Conservation (phyloP, 2,329 filamentous ascomycete genomes). For the Zopfia rhizophila region DNA sequence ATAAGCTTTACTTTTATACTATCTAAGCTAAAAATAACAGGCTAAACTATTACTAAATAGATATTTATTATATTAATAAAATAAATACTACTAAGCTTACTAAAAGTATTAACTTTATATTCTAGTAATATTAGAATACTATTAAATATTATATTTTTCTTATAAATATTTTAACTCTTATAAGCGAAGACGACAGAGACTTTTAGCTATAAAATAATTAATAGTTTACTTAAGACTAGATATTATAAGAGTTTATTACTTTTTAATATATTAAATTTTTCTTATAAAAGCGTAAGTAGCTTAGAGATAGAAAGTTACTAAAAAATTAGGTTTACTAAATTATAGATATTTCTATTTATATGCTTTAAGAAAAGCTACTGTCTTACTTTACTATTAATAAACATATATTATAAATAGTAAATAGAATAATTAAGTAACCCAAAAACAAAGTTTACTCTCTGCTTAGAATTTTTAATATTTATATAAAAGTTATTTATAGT, state of each 20-base stretch:
- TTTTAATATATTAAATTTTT: constrained; percentile 11
- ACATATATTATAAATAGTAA: constrained; percentile 13
- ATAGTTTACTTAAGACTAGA: too few species aligned
- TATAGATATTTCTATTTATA: constrained; percentile 5
- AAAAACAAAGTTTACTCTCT: constrained; percentile 17
- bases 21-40: constrained; percentile 10
- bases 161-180: constrained; percentile 21
- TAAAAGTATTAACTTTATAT: too few species aligned
- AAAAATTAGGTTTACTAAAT: constrained; percentile 4
- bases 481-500: too few species aligned
- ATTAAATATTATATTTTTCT: too few species aligned
- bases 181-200: constrained; percentile 11
- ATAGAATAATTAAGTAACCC: constrained; percentile 5
- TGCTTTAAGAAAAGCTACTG: constrained; percentile 4
- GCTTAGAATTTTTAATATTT: too few species aligned
- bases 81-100: constrained; percentile 4
- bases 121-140: too few species aligned
- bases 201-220: constrained; percentile 7
- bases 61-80: constrained; percentile 30
- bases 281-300: constrained; percentile 2
- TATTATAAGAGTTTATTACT: too few species aligned
- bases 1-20: too few species aligned
- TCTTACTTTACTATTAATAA: constrained; percentile 9
- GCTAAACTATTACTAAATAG: constrained; percentile 28
- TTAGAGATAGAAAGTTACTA: constrained; percentile 8